phyloP scores from a whole-genome alignment of 164 flowering plant species.

The Santalum album region DNA sequence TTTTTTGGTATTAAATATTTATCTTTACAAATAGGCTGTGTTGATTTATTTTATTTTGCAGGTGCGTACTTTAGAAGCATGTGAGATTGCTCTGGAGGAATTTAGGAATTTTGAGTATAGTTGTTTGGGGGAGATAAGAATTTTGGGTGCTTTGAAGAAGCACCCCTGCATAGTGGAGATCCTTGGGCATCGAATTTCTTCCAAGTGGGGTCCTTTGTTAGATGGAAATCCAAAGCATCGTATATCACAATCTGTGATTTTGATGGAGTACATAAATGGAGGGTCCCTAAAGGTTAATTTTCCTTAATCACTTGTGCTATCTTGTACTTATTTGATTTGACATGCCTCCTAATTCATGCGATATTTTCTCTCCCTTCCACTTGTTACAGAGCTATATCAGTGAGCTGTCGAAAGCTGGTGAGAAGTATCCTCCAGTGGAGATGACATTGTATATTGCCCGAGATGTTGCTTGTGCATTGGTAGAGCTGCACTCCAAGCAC shows the following conservation, averaged over 20 bases:
- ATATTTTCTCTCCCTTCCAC: neutral
- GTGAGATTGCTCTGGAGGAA: constrained; percentile 36
- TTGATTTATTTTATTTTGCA: constrained; percentile 22
- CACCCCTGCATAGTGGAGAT: constrained; percentile 79
- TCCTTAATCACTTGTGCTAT: neutral
- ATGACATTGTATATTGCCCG: constrained; percentile 58
- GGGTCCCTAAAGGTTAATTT: constrained; percentile 72
- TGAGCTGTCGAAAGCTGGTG: constrained; percentile 46
- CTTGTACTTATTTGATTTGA: neutral
- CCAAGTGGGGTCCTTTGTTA: constrained; percentile 47
- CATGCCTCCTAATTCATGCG: neutral
- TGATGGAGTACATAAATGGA: constrained; percentile 74
- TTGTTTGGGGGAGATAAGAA: constrained; percentile 85
- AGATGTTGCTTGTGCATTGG: constrained; percentile 73
- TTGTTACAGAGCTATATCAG: constrained; percentile 48
- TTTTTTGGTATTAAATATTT: no score
- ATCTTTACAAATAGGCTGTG: no score
- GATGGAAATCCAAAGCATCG: constrained; percentile 47
- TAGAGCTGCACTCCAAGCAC: constrained; percentile 70
- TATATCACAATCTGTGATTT: constrained; percentile 49
- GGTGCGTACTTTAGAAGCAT: constrained; percentile 59
- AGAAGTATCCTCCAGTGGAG: constrained; percentile 49
- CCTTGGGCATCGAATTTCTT: constrained; percentile 78
- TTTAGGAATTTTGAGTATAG: constrained; percentile 56
- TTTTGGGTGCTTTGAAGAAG: constrained; percentile 51